Conservation (phyloP, 371 early-diverging fungal genomes). For the Mortierella sp. region DNA sequence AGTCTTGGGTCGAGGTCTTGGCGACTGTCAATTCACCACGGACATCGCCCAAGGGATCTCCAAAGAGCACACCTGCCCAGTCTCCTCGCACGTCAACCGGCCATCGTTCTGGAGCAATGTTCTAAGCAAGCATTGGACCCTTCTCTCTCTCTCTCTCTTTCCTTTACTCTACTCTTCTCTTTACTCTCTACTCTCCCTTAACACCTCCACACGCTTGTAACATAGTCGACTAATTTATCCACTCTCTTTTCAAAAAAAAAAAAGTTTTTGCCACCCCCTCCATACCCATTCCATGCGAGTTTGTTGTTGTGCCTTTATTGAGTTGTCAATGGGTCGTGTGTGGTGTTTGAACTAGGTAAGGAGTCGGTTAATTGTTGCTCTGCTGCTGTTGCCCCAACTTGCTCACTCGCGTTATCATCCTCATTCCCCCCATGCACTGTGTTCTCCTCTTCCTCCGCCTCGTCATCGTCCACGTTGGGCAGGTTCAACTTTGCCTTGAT, state of each 20-base stretch:
- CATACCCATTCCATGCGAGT: background rate
- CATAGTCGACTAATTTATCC: conserved; percentile 6
- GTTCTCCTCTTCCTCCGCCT: conserved; percentile 13
- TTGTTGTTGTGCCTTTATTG: background rate
- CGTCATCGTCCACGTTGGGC: conserved; percentile 33
- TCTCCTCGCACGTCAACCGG: conserved; percentile 33
- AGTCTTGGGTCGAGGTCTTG: conserved; percentile 27
- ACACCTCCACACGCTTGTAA: background rate
- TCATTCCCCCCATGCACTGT: background rate
- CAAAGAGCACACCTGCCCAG: conserved; percentile 26
- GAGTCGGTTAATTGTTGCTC: background rate
- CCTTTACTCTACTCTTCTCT: background rate
- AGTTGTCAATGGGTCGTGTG: background rate
- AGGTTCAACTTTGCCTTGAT: conserved; percentile 43
- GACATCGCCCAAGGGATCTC: conserved; percentile 33
- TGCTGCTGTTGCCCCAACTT: background rate
- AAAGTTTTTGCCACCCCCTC: background rate
- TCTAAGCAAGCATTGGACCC: background rate
- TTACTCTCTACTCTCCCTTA: background rate
- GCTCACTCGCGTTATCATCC: background rate
- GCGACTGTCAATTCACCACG: conserved; percentile 26
- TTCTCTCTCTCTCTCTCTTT: background rate
- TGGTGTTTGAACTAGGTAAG: background rate
- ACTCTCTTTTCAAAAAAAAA: background rate
- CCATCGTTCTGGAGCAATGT: conserved; percentile 5